Percentiles rank a stretch among this genome's conserved stretches.
Conservation (phyloP, 2,329 filamentous ascomycete genomes). For the Aaosphaeria arxii region DNA sequence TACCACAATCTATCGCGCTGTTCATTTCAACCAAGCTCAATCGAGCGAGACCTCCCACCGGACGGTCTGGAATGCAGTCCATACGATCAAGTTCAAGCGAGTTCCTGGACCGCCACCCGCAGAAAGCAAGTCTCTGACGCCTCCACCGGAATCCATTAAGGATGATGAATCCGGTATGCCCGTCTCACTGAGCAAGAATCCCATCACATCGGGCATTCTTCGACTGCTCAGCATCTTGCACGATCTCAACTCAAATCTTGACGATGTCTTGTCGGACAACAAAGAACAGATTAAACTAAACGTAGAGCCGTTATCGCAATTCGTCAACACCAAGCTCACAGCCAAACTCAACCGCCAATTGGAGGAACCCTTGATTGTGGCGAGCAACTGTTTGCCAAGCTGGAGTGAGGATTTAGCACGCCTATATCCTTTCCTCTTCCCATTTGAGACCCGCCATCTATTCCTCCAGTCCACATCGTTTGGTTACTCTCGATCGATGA, state of each 20-base stretch:
- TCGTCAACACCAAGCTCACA: constrained; percentile 97
- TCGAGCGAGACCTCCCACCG: constrained; percentile 66
- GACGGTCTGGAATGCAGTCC: constrained; percentile 85
- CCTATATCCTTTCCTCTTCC: constrained; percentile 93
- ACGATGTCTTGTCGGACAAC: constrained; percentile 81
- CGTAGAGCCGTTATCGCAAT: constrained; percentile 82
- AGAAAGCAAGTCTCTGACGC: constrained; percentile 64
- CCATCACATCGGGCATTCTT: constrained; percentile 82
- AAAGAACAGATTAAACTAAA: constrained; percentile 69
- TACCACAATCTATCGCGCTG: constrained; percentile 92
- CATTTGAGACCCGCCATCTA: constrained; percentile 93
- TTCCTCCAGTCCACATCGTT: constrained; percentile 98
- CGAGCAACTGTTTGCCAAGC: constrained; percentile 89
- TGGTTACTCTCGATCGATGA: constrained; percentile 96
- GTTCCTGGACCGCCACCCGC: constrained; percentile 78
- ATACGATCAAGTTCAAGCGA: constrained; percentile 87
- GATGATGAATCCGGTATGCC: constrained; percentile 65
- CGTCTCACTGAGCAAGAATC: constrained; percentile 76
- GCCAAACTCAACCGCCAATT: constrained; percentile 96
- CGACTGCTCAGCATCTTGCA: constrained; percentile 86
- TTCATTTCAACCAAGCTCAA: constrained; percentile 67
- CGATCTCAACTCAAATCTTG: constrained; percentile 86
- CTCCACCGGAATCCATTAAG: constrained; percentile 47
- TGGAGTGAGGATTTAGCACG: constrained; percentile 96
- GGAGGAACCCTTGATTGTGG: constrained; percentile 94